Base-by-base conservation (phyloP, 2,329 filamentous ascomycete genomes). In the Teratosphaeria viscida region DNA sequence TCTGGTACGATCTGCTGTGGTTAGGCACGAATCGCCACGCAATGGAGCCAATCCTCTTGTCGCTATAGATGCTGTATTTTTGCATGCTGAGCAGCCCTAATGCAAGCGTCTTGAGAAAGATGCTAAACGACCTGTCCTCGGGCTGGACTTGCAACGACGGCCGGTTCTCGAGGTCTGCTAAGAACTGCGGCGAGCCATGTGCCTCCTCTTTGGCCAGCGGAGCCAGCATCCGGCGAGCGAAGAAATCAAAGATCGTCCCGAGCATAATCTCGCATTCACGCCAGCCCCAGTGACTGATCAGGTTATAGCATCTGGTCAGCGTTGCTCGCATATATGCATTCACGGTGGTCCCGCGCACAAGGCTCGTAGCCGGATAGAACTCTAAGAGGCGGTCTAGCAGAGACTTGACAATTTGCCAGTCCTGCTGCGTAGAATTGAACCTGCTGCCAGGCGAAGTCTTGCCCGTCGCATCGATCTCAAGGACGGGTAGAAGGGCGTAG, bases 21-120 rank as follows among this genome's bases (percentile, higher is more conserved):
- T 84, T 85, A 3, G 83, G 83, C 35, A 84, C 75, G 27, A 82
- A 75, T 27, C 83, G 78, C 75, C 80, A 84, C 3, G 80, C 78
- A 58, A 83, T 63, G 59, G 81, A 81, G 16, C 77, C 76, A 56
- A 85, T 76, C 66, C 80, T 83, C 63, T 80, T 84, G 55, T 79
- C 77, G 6, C 76, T 67, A 63, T 82, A 81, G 0, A 73, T 58
- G 19, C 69, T 59, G 26, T 65, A 59, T 54, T 67, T 64, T 14
- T 71, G 72, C 74, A 85, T 75, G 8, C 75, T 75, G 23, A 72
- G 73, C 7, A 85, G 67, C 7, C 81, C 79, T 43, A 74, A 72
- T 16, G 75, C 80, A 23, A 85, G 72, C 53, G 80, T 78, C 67
- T 85, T 86, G 43, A 86, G 71, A 60, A 85, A 78, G 5, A 84